Conservation (phyloP, 1,284 basidiomycete species). For the Cerrena zonata region DNA sequence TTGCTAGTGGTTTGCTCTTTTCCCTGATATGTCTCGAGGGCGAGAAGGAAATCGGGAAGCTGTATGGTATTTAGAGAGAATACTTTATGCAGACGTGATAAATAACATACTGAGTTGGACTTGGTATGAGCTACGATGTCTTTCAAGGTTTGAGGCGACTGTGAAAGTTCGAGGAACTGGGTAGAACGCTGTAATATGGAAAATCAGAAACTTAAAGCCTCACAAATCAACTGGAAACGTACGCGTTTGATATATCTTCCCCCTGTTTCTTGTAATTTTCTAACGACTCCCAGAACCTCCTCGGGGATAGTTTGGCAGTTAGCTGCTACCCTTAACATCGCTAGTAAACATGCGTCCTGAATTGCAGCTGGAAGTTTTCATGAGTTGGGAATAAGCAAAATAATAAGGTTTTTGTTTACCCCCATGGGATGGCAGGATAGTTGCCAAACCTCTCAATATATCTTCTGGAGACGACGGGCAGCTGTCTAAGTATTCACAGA, state of each 20-base stretch:
- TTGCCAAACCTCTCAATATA: slow-evolving; percentile 47
- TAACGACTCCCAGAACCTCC: slow-evolving; percentile 38
- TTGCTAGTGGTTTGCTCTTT: slow-evolving; percentile 1
- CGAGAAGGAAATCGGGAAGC: slow-evolving; percentile 64
- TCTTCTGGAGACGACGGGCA: slow-evolving; percentile 46
- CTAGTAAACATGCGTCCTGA: slow-evolving; percentile 62
- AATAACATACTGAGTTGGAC: slow-evolving; percentile 45
- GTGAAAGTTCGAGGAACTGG: slow-evolving; percentile 50
- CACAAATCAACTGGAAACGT: slow-evolving; percentile 12
- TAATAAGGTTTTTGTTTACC: slow-evolving; percentile 29
- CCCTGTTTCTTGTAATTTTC: slow-evolving; percentile 36
- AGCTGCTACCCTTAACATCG: slow-evolving; percentile 59
- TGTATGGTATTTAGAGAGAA: slow-evolving; percentile 21
- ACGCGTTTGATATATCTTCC: slow-evolving; percentile 54
- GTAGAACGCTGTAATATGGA: slow-evolving; percentile 49
- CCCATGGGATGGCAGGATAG: slow-evolving; percentile 38
- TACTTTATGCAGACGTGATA: background rate
- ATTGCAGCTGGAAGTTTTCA: slow-evolving; percentile 53
- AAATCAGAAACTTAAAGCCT: background rate
- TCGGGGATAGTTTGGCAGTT: slow-evolving; percentile 51
- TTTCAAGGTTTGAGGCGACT: slow-evolving; percentile 38
- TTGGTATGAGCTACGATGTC: slow-evolving; percentile 40
- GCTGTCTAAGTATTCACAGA: slow-evolving; percentile 52
- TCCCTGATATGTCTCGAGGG: slow-evolving; percentile 38
- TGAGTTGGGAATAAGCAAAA: background rate